Base-by-base conservation (phyloP, 345 rosid genomes). In the Populus alba region DNA sequence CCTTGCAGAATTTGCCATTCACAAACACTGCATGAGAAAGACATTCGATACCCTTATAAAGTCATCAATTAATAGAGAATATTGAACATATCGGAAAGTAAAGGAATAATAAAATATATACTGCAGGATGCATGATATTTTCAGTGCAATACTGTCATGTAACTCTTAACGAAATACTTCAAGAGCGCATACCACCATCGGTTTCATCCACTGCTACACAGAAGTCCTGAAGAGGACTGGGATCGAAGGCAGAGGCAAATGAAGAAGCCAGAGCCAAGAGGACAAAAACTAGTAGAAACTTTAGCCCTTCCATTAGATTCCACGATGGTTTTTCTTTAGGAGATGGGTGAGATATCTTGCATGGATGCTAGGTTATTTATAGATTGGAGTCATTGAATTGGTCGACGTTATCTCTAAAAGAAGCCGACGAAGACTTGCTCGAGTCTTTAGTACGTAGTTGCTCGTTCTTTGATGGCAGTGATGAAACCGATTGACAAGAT, bases 201-300 rank as follows among this genome's bases (percentile, higher is more conserved):
- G 71, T 11, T 20, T 23, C 20, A 4, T 66, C 23, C 12, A 67
- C 15, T 23, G 78, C 78, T 41, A 66, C 71, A 45, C 78, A 75
- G 57, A 75, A 75, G 63, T 66, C 78, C 70, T 66, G 78, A 75
- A 75, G 78, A 33, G 78, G 72, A 23, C 72, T 33, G 23, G 78
- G 78, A n/a, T 67, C 66, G 66, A 9, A 31, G 49, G 78, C 78
- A 49, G 10, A 5, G 72, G 65, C 22, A n/a, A n/a, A 11, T 1
- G 67, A 73, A 31, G 8, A 63, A 27, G 47, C 20, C 38, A 74
- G 10, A 25, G 70, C 43, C 10, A 63, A 10, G 20, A 43, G 25
- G 11, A 20, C 41, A 75, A 15, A 49, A 7, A 45, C 78, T 47
- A 35, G 7, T n/a, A 49, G 35, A 7, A 72, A 72, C 55, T 53